Percentiles rank a stretch among this genome's conserved stretches.
Conservation (phyloP, 2,329 filamentous ascomycete species). For the Cordyceps sp. region DNA sequence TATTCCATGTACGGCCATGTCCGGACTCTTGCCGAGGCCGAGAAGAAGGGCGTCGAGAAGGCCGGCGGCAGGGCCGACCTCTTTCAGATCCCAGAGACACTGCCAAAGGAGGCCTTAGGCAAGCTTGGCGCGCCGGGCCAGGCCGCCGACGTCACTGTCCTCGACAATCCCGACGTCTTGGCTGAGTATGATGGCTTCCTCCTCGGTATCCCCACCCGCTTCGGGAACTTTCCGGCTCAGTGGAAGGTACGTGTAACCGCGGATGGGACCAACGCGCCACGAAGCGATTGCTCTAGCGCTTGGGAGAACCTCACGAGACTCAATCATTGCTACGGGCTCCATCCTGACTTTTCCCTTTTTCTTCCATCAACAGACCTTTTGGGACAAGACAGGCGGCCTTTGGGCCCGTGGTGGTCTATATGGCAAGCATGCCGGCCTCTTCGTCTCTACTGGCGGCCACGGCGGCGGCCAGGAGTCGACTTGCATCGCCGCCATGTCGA, state of each 20-base stretch:
- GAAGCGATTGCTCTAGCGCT: too few species aligned
- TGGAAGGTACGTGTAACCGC: too few species aligned
- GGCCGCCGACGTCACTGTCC: constrained; percentile 45
- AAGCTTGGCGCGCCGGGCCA: constrained; percentile 90
- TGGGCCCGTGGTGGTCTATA: constrained; percentile 63
- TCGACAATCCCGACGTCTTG: constrained; percentile 40
- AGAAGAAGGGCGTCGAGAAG: constrained; percentile 77
- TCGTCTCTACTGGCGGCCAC: constrained; percentile 68
- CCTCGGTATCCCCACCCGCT: constrained; percentile 87
- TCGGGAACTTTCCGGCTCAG: constrained; percentile 93
- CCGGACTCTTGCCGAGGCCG: constrained; percentile 65
- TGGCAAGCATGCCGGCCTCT: constrained; percentile 84
- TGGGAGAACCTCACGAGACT: too few species aligned
- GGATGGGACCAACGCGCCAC: too few species aligned
- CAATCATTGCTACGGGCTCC: too few species aligned
- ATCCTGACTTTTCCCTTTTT: too few species aligned
- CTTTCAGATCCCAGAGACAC: constrained; percentile 82
- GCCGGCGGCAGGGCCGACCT: constrained; percentile 70
- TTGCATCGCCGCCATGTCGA: constrained; percentile 64
- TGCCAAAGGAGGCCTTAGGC: constrained; percentile 60
- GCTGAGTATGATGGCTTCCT: constrained; percentile 76
- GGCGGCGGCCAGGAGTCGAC: constrained; percentile 94
- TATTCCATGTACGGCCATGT: constrained; percentile 95
- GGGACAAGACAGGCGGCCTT: constrained; percentile 77
- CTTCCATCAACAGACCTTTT: constrained; percentile 38